Base-by-base conservation (phyloP, 2,329 filamentous ascomycete species). In the Paraphaeosphaeria sporulosa region DNA sequence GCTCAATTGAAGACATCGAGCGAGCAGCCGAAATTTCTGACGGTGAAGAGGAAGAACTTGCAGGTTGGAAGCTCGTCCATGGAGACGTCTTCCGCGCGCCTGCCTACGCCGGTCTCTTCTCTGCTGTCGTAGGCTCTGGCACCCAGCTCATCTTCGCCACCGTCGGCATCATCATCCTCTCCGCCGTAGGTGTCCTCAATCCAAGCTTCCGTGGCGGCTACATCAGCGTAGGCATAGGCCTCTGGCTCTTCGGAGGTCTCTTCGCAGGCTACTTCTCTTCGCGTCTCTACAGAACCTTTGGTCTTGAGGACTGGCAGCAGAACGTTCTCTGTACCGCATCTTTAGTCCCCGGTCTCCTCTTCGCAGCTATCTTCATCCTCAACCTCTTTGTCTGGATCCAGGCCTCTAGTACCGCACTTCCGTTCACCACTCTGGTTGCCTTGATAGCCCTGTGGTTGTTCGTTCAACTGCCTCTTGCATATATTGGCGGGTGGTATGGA, bases 341-440 rank as follows among this genome's bases (percentile, higher is more conserved):
- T 10, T 83, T 96, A 3, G 91, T 96, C 73, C 93, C 93, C 0
- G 92, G 92, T 1, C 83, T 95, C 6, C 80, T 91, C 0, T 96
- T 96, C 72, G 82, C 84, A 9, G 83, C 91, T 32, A 81, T 94
- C 38, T 93, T 96, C 78, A 84, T 94, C 52, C 84, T 96, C 60
- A 96, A 96, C 75, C 83, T 96, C 10, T 96, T 96, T 73, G 91
- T 95, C 60, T 96, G 93, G 93, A 89, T 92, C 0, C 92, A 96
- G 78, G 91, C 92, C 0, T 95, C 91, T 12, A 94, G 90, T 76
- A 96, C 92, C 1, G 93, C 93, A 1, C 89, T 96, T 36, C 93
- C 93, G 0, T 94, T 96, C 68, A 86, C 89, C 36, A 95, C 92
- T 0, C 83, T 96, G 3, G 73, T 95, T 34, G 90, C 83, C 8